Evolutionary conservation across 208 protist genomes (phyloP), one percentile per base, ranked within the genome.

Genomic region (Crithidia thermophila): DNA sequence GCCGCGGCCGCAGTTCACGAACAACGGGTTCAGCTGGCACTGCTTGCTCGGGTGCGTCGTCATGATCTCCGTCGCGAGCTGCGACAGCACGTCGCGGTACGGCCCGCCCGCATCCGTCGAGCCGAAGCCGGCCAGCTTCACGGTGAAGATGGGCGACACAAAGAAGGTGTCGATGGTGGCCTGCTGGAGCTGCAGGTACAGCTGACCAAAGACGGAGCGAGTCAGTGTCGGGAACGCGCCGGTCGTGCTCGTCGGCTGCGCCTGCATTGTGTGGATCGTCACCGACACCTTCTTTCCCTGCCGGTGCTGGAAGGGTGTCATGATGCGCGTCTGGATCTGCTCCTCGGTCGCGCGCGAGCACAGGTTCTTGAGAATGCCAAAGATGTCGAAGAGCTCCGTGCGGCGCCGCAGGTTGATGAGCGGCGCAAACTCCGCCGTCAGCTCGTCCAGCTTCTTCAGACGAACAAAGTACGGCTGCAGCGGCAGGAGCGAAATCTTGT

Each of bases 51-150:
- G 92, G 75, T 97, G 88, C 39, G 77, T 72, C 14, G 88, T 91
- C 85, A 93, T 93, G 62, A 97, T 94, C 66, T 97, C 92, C 14
- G 81, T 82, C 21, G 92, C 88, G 16, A 97, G 72, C 62, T 94
- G 92, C 2, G 91, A 92, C 18, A 97, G 80, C 23, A 94, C 77
- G 43, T 97, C 94, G 52, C 94, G 87, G 79, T 95, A 97, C 4
- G 94, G 94, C 4, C 94, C 94, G 31, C 94, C 94, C 3, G 91
- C 91, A 72, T 97, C 94, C 3, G 86, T 93, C 18, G 92, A 94
- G 45, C 84, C 92, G 50, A 97, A 97, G 33, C 92, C 92, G 25
- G 89, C 81, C 28, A 97, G 82, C 59, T 94, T 97, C 7, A 95
- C 92, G 0, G 75, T 87, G 62, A 97, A 97, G 62, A 97, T 93